Evolutionary conservation across 2,329 filamentous ascomycete species (phyloP).

Genomic region (Albophoma yamanashiensis): DNA sequence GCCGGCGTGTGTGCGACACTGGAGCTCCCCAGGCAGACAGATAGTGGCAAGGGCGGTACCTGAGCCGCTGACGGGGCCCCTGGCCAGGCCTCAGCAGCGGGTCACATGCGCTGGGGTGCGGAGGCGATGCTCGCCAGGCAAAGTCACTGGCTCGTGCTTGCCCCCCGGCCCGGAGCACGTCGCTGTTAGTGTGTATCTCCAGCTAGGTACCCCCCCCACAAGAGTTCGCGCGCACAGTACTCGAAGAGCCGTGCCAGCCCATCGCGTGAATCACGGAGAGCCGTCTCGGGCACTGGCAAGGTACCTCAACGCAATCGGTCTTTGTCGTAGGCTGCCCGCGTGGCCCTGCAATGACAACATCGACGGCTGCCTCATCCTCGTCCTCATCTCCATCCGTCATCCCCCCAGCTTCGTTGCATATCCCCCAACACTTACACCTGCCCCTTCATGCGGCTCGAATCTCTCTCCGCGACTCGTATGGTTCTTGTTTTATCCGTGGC

Average conservation of each 20-base stretch:
- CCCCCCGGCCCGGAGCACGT: not conserved
- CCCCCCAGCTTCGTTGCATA: not conserved
- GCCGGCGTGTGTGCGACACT: not conserved
- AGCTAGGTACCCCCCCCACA: not conserved
- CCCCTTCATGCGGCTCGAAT: not conserved
- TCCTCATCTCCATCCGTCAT: not conserved
- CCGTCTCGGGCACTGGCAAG: not conserved
- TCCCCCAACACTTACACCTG: not conserved
- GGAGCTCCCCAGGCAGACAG: too few relatives aligned
- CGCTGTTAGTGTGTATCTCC: accelerated
- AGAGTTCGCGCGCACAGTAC: accelerated
- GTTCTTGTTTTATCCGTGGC: not conserved
- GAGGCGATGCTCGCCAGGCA: not conserved
- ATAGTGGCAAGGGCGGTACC: not conserved
- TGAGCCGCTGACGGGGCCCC: not conserved
- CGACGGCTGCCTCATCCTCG: slow-evolving; percentile 1
- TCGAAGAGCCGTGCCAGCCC: accelerated
- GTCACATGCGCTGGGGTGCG: slow-evolving; percentile 1
- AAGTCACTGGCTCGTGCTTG: not conserved
- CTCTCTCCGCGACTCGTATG: not conserved
- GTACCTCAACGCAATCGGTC: not conserved
- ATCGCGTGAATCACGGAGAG: not conserved
- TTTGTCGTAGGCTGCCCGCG: slow-evolving; percentile 1
- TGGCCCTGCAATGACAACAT: slow-evolving; percentile 11
- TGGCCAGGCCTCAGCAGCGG: not conserved